Percentiles rank a stretch among this genome's conserved stretches.
These are phyloP conservation scores for Hirsutella thompsonii DNA, from an alignment of 2,329 filamentous ascomycete species.

Conservation along the genomic window DNA sequence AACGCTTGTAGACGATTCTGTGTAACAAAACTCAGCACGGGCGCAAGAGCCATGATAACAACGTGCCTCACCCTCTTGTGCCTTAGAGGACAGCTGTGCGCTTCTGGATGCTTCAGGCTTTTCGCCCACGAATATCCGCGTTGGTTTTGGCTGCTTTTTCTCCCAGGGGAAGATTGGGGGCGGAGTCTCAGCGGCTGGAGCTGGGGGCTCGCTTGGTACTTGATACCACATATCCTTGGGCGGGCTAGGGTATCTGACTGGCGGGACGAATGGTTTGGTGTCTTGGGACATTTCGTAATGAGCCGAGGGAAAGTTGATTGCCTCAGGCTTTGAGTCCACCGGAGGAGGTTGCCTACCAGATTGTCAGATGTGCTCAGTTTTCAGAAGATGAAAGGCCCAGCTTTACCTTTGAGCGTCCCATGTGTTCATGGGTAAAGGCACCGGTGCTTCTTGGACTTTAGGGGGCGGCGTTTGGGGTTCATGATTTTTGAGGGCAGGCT, in stretches of 20 bases:
- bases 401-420: constrained; percentile 44
- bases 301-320: constrained; percentile 64
- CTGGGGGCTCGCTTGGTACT: constrained; percentile 53
- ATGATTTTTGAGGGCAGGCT: neutral
- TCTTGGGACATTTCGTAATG: constrained; percentile 78
- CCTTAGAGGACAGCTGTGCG: neutral
- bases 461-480: neutral
- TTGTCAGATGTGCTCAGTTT: neutral
- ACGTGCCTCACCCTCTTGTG: neutral
- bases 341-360: constrained; percentile 46
- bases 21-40: constrained; percentile 19
- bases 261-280: constrained; percentile 61
- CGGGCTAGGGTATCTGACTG: constrained; percentile 65
- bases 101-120: constrained; percentile 5
- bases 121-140: constrained; percentile 43
- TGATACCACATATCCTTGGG: constrained; percentile 84
- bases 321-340: constrained; percentile 65
- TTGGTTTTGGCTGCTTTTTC: constrained; percentile 43
- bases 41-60: constrained; percentile 9
- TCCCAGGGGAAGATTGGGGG: constrained; percentile 90
- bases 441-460: neutral
- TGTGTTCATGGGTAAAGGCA: constrained; percentile 15
- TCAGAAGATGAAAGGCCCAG: neutral
- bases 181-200: constrained; percentile 39
- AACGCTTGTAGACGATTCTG: constrained; percentile 17